phyloP scores from a whole-genome alignment of 139 green algal genomes.

The Tetradesmus obliquus region DNA sequence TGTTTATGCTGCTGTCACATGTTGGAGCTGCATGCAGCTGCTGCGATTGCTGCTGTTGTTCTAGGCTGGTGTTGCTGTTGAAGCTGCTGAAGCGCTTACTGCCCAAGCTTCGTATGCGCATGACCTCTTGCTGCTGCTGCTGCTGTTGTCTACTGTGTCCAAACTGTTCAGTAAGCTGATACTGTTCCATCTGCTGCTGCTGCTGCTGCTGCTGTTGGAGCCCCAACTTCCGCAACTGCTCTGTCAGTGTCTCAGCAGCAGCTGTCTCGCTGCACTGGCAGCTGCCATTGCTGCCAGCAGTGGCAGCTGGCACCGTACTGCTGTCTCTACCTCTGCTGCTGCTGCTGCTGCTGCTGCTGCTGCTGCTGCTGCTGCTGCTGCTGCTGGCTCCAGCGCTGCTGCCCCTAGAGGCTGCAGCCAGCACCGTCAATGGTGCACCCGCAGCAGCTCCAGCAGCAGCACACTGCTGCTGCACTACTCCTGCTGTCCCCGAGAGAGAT shows the following conservation, averaged over 20 bases:
- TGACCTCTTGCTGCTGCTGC: neutral
- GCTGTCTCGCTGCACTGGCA: neutral
- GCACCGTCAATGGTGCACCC: neutral
- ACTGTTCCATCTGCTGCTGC: neutral
- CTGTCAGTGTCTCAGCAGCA: neutral
- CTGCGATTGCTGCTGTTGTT: neutral
- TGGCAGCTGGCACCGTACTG: neutral
- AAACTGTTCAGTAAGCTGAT: neutral
- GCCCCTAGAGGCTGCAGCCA: neutral
- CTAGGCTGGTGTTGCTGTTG: neutral
- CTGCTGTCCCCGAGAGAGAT: neutral
- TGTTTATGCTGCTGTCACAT: neutral
- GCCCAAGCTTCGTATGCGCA: neutral
- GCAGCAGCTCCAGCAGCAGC: neutral
- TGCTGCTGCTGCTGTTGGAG: conserved; percentile 1
- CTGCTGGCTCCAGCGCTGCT: neutral
- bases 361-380: no score
- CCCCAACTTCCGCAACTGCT: neutral
- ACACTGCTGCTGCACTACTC: neutral
- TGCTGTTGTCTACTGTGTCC: neutral
- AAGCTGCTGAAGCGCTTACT: neutral
- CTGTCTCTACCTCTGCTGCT: neutral
- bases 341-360: neutral
- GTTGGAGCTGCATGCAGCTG: neutral
- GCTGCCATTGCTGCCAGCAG: no score